phyloP scores from a whole-genome alignment of 2,329 filamentous ascomycete species.

The Exutisphaerella laricina region DNA sequence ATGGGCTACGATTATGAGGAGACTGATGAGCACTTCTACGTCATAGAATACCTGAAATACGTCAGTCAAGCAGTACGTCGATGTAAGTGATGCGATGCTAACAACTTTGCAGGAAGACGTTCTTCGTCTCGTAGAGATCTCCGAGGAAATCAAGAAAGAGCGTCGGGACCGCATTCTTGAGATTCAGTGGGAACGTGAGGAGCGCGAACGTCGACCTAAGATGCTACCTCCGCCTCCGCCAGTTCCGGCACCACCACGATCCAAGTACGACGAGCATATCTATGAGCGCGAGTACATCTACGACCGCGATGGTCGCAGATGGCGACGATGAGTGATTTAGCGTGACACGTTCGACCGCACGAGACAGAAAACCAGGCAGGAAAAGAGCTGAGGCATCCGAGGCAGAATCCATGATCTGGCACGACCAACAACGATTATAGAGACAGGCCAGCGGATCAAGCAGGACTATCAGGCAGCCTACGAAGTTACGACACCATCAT shows the following conservation, averaged over 20 bases:
- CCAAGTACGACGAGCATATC: conserved; percentile 57
- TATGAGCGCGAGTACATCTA: conserved; percentile 64
- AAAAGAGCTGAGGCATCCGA: neutral
- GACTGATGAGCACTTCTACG: conserved; percentile 82
- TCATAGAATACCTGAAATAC: conserved; percentile 83
- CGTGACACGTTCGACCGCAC: neutral
- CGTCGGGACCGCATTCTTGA: conserved; percentile 53
- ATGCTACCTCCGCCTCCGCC: conserved; percentile 39
- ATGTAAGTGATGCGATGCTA: conserved; percentile 3
- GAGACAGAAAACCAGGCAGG: neutral
- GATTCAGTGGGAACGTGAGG: conserved; percentile 56
- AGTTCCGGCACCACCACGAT: conserved; percentile 34
- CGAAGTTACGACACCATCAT: neutral
- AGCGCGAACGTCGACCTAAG: conserved; percentile 46
- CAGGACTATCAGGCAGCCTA: neutral
- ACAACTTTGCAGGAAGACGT: conserved; percentile 66
- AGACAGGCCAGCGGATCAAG: neutral
- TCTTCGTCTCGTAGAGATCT: conserved; percentile 72
- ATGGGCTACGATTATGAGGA: conserved; percentile 86
- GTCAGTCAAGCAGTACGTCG: conserved; percentile 53
- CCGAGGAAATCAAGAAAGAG: conserved; percentile 71
- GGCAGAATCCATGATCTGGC: neutral
- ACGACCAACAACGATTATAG: neutral
- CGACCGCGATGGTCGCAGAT: conserved; percentile 41
- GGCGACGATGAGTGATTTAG: conserved; percentile 3